phyloP scores from a whole-genome alignment of 306 rosid genomes.

The Vigna angularis region DNA sequence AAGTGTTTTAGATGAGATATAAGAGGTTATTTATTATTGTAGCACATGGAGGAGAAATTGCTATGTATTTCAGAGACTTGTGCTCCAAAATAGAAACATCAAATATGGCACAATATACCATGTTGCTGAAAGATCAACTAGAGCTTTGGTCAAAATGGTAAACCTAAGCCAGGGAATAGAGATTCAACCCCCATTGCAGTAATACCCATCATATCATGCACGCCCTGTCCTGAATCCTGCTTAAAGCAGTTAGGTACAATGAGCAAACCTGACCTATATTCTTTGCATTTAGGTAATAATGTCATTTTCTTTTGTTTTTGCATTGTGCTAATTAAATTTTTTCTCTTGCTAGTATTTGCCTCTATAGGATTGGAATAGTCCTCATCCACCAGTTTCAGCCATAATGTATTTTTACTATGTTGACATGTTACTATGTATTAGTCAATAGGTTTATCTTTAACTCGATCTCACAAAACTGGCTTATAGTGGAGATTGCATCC shows the following conservation, averaged over 20 bases:
- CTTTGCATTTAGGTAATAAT: constrained; percentile 12
- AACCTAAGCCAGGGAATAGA: not conserved
- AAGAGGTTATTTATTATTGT: not conserved
- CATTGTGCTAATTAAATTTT: constrained; percentile 1
- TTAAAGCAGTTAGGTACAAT: not conserved
- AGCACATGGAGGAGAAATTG: constrained; percentile 1
- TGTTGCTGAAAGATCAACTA: constrained; percentile 10
- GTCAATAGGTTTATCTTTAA: no score
- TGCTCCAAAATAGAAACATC: not conserved
- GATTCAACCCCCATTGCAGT: not conserved
- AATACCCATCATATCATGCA: not conserved
- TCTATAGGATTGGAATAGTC: not conserved
- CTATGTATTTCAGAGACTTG: not conserved
- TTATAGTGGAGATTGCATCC: no score
- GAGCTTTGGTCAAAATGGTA: not conserved
- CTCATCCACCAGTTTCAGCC: not conserved
- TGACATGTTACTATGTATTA: not conserved
- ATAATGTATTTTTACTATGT: not conserved
- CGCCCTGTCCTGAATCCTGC: not conserved
- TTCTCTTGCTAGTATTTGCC: not conserved
- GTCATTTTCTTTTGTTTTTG: constrained; percentile 25
- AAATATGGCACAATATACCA: not conserved
- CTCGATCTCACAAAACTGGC: no score
- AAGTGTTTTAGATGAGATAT: not conserved
- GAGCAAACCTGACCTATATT: not conserved